These are phyloP conservation scores for Penicillium olsonii DNA, from an alignment of 2,329 filamentous ascomycete genomes.

Conservation along the genomic window DNA sequence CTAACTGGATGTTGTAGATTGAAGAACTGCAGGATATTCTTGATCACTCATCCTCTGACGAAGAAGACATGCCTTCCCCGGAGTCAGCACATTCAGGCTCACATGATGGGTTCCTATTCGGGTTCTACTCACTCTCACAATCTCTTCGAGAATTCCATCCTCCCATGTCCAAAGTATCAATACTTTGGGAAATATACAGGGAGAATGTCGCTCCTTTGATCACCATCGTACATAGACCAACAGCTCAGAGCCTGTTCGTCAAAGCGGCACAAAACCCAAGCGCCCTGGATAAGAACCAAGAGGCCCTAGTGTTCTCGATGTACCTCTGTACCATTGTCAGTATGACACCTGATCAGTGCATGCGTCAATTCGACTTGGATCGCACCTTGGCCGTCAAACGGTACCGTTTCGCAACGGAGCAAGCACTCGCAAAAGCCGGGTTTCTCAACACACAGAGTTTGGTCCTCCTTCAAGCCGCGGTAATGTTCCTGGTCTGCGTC, in stretches of 20 bases:
- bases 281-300: constrained; percentile 53
- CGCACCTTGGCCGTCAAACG: constrained; percentile 51
- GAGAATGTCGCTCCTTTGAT: constrained; percentile 64
- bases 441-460: constrained; percentile 64
- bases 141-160: constrained; percentile 61
- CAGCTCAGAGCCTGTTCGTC: constrained; percentile 53
- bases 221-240: constrained; percentile 61
- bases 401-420: constrained; percentile 65
- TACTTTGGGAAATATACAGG: constrained; percentile 60
- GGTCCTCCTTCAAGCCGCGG: constrained; percentile 62
- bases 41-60: constrained; percentile 58
- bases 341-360: constrained; percentile 44
- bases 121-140: constrained; percentile 58
- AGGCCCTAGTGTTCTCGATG: constrained; percentile 63
- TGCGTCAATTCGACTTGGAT: constrained; percentile 53
- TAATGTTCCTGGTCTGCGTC: constrained; percentile 60
- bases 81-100: constrained; percentile 43
- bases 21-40: constrained; percentile 64
- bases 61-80: constrained; percentile 54
- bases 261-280: constrained; percentile 53
- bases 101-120: constrained; percentile 63
- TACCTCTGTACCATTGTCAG: constrained; percentile 59
- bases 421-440: constrained; percentile 63
- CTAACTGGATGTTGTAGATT: constrained; percentile 42
- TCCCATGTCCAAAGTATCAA: constrained; percentile 49